Evolutionary conservation across 148 eudicot genomes (phyloP).

Genomic region (Nyssa sinensis): DNA sequence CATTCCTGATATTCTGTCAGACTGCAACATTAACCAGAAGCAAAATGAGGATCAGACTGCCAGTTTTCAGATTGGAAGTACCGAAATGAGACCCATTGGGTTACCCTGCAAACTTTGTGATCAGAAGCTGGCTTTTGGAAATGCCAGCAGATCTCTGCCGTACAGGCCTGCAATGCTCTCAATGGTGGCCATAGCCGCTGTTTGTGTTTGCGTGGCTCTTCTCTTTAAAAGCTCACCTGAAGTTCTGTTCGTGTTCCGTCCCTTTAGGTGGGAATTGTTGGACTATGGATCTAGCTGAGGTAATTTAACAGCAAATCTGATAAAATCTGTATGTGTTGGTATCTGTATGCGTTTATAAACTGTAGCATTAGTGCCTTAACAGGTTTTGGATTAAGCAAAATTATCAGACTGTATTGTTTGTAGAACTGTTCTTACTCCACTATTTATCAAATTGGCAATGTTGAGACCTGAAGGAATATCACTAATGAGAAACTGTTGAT

Average conservation of each 20-base stretch:
- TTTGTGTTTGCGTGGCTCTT: conserved; percentile 80
- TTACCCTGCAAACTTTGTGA: conserved; percentile 52
- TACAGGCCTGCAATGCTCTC: conserved; percentile 74
- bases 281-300: conserved; percentile 56
- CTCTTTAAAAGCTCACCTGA: conserved; percentile 69
- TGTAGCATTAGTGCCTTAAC: not conserved
- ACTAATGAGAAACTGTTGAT: no score
- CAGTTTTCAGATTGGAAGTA: conserved; percentile 46
- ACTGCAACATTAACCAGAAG: conserved; percentile 30
- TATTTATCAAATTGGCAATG: no score
- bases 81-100: conserved; percentile 5
- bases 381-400: not conserved
- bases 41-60: conserved; percentile 17
- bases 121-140: conserved; percentile 35
- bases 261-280: conserved; percentile 73
- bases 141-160: conserved; percentile 31
- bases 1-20: conserved; percentile 34
- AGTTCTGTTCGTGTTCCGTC: conserved; percentile 45
- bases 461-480: no score
- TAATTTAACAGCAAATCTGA: conserved; percentile 3
- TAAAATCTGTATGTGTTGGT: not conserved
- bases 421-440: not conserved
- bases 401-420: not conserved
- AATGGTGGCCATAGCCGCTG: conserved; percentile 74
- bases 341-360: not conserved